Conservation (phyloP, 176 grass and related monocot species). For the Alloteropsis semialata region DNA sequence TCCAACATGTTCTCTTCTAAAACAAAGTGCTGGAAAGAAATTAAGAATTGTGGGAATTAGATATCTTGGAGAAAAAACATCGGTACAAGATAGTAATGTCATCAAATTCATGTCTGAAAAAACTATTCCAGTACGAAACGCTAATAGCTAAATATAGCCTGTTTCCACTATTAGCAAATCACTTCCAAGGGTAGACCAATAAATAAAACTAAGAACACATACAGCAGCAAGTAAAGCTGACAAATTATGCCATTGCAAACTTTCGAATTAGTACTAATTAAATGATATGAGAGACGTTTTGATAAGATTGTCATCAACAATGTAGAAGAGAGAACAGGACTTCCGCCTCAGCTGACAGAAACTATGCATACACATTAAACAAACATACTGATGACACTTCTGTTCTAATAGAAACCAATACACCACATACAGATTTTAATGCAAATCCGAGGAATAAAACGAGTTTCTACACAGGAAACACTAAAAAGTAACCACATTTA, state of each 20-base stretch:
- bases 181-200: not conserved
- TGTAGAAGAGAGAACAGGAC: not conserved
- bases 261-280: not conserved
- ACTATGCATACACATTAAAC: not conserved
- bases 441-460: not conserved
- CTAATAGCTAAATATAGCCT: not conserved
- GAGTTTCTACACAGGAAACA: not conserved
- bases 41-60: not conserved
- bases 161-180: not conserved
- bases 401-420: not conserved
- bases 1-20: slow-evolving; percentile 87
- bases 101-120: not conserved
- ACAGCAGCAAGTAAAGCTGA: not conserved
- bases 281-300: not conserved
- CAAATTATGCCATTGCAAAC: not conserved
- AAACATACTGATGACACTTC: not conserved
- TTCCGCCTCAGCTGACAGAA: not conserved
- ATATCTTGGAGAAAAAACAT: not conserved
- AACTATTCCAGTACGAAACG: not conserved
- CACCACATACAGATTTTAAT: not conserved
- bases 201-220: not conserved
- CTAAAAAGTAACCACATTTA: not conserved
- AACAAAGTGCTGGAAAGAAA: slow-evolving; percentile 67
- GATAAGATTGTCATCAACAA: not conserved
- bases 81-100: not conserved